Percentiles rank a stretch among this genome's conserved stretches.
Evolutionary conservation across 1,284 basidiomycete genomes (phyloP).

Genomic region (Irpex sp.): DNA sequence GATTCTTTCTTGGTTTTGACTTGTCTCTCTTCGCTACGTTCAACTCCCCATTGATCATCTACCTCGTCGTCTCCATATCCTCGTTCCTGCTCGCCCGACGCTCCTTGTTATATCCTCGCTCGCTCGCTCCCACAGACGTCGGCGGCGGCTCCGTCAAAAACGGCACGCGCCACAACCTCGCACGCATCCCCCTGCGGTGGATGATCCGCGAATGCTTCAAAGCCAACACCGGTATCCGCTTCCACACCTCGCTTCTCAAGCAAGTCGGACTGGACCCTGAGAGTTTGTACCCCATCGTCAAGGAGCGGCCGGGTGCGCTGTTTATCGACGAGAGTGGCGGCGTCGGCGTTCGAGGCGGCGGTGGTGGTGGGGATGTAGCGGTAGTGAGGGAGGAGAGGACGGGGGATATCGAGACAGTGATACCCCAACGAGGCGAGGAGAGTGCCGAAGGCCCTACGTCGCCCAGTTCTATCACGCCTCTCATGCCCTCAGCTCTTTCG

Average conservation of each 20-base stretch:
- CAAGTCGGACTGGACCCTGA: slow-evolving; percentile 41
- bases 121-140: slow-evolving; percentile 38
- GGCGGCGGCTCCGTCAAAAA: slow-evolving; percentile 48
- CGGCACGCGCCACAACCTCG: slow-evolving; percentile 36
- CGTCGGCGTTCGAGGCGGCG: not conserved
- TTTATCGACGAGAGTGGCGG: not conserved
- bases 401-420: not conserved
- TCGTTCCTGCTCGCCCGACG: too few species aligned
- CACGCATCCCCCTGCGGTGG: slow-evolving; percentile 52
- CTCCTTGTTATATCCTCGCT: too few species aligned
- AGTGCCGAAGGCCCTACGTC: not conserved
- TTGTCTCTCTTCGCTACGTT: too few species aligned
- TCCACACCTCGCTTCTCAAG: slow-evolving; percentile 42
- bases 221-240: slow-evolving; percentile 47
- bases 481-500: not conserved
- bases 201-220: slow-evolving; percentile 56
- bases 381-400: not conserved
- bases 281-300: slow-evolving; percentile 36
- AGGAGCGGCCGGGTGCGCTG: slow-evolving; percentile 31
- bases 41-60: too few species aligned
- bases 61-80: too few species aligned
- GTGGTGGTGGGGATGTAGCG: not conserved
- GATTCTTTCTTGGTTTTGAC: not conserved
- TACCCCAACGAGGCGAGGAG: not conserved
- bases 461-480: not conserved